Evolutionary conservation across 169 alveolate species (phyloP), one percentile per base, ranked within the genome.

Genomic region (Cryptosporidium felis): DNA sequence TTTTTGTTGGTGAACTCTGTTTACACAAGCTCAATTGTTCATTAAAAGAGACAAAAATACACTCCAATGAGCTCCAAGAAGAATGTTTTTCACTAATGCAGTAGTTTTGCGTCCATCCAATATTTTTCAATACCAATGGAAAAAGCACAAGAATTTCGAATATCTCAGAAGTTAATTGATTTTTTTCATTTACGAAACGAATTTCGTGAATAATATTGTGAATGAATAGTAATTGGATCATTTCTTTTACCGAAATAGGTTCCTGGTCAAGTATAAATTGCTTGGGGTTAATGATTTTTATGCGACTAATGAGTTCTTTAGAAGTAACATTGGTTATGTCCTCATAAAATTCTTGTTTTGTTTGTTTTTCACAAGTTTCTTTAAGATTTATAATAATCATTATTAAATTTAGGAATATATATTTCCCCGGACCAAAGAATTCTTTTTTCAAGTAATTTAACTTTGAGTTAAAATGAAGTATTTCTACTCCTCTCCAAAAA

Each of bases 401-500:
- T 38, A 74, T 4, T 41, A 53, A 53, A 16, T 49, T 26, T 18
- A 74, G 28, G 0, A 12, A 32, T 23, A 53, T 34, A 16, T 56
- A 74, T 32, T 74, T 74, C 5, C 14, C 38, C 14, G 85, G 85
- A 51, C 74, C 26, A 18, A 46, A 41, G 8, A 53, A 53, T 38
- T 56, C 36, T 9, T 38, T 49, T 21, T 38, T 18, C 38, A 26
- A n/a, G 1, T 28, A 12, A 10, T 12, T 51, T 6, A 23, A 34
- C 0, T 26, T 10, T 10, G 30, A 32, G 30, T 32, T 53, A 2
- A 49, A 1, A 9, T 36, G n/a, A 21, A 74, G n/a, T 26, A 36
- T 74, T 74, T 74, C 85, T 18, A 74, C 40, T 21, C 66, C 67
- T n/a, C 26, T 34, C 10, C 16, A 53, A 26, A 74, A 74, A 0